These are phyloP conservation scores for Metschnikowia amazonensis DNA, from an alignment of 805 yeast species.

Conservation along the genomic window DNA sequence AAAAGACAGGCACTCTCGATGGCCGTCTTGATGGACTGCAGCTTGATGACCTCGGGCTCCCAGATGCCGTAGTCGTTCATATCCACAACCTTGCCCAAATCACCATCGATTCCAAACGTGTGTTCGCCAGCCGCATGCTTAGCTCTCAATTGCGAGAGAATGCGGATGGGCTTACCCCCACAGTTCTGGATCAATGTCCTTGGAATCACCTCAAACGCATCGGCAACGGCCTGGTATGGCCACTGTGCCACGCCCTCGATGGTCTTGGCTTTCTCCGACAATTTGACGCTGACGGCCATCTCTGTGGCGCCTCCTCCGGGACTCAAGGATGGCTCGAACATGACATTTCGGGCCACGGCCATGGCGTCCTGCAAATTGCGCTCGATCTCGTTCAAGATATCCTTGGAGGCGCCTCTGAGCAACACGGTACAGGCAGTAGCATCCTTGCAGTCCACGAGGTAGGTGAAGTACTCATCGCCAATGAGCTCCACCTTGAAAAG, in stretches of 20 bases:
- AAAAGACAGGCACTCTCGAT: slow-evolving; percentile 94
- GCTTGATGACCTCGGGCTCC: slow-evolving; percentile 99
- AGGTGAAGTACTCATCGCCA: slow-evolving; percentile 96
- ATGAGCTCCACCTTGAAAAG: slow-evolving; percentile 88
- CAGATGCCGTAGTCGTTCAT: slow-evolving; percentile 96
- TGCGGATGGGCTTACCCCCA: slow-evolving; percentile 93
- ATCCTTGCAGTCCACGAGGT: slow-evolving; percentile 69
- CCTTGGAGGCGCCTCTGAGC: slow-evolving; percentile 95
- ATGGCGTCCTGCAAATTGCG: slow-evolving; percentile 97
- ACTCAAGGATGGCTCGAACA: slow-evolving; percentile 88
- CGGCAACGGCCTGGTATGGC: slow-evolving; percentile 99
- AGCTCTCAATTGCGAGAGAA: slow-evolving; percentile 87
- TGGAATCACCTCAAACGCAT: slow-evolving; percentile 97
- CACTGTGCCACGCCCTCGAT: slow-evolving; percentile 95
- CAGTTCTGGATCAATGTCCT: slow-evolving; percentile 96
- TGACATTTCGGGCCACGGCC: slow-evolving; percentile 94
- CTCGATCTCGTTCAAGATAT: slow-evolving; percentile 91
- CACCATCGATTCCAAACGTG: slow-evolving; percentile 94
- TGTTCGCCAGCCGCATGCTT: slow-evolving; percentile 88
- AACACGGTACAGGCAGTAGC: slow-evolving; percentile 93
- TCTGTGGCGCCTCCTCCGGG: slow-evolving; percentile 99
- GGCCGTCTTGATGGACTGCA: slow-evolving; percentile 96
- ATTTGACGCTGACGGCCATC: slow-evolving; percentile 90
- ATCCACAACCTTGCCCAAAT: slow-evolving; percentile 87
- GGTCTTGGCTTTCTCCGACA: slow-evolving; percentile 85